A percentile compares a stretch with the other conserved stretches of the same genome.
Evolutionary conservation across 73 alveolate genomes (phyloP).

Genomic region (Tetrahymena thermophila): DNA sequence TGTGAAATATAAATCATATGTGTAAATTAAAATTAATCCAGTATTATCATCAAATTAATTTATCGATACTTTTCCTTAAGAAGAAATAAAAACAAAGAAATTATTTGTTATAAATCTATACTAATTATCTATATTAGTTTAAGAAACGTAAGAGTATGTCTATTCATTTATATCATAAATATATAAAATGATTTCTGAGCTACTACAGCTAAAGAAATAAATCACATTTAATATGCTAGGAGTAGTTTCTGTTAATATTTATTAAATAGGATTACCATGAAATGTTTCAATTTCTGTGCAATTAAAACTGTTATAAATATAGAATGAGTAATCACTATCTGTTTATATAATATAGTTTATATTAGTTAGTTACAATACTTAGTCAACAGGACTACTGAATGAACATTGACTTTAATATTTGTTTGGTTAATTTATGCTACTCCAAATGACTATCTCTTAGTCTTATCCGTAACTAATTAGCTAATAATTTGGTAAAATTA

Average conservation of each 20-base stretch:
- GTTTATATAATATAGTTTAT: not conserved
- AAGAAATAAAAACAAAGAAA: not conserved
- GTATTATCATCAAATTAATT: not conserved
- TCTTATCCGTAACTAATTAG: not conserved
- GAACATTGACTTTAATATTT: not conserved
- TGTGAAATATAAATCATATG: not conserved
- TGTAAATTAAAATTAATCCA: not conserved
- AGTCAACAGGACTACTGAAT: not conserved
- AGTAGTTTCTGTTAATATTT: not conserved
- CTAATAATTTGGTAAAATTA: not conserved
- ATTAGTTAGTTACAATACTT: not conserved
- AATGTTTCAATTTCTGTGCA: not conserved
- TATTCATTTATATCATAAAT: not conserved
- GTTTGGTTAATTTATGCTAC: not conserved
- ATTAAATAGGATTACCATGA: not conserved
- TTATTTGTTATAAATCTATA: not conserved
- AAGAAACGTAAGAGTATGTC: not conserved
- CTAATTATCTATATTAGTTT: not conserved
- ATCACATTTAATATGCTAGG: not conserved
- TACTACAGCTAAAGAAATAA: not conserved
- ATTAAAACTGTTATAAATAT: not conserved
- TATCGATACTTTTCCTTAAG: not conserved
- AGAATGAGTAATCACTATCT: not conserved
- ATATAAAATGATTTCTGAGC: not conserved
- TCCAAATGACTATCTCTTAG: not conserved